Evolutionary conservation across 1,284 basidiomycete species (phyloP).

Genomic region (Stygiomarasmius scandens): DNA sequence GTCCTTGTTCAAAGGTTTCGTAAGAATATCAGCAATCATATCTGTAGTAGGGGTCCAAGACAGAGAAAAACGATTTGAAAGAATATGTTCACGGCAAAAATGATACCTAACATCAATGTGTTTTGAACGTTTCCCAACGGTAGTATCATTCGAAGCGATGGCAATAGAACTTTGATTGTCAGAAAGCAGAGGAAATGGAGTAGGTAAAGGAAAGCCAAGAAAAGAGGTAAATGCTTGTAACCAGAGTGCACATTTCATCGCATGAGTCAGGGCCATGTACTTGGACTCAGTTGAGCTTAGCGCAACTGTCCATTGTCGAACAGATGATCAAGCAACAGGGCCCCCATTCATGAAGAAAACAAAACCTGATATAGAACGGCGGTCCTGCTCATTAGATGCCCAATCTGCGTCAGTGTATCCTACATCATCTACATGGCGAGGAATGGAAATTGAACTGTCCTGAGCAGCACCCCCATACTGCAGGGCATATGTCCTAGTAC

Average conservation of each 20-base stretch:
- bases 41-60: no score
- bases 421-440: neutral
- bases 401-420: slow-evolving; percentile 20
- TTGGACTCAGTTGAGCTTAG: slow-evolving; percentile 29
- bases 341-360: slow-evolving; percentile 21
- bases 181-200: slow-evolving; percentile 9
- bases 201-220: neutral
- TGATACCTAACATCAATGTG: no score
- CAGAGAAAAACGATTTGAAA: no score
- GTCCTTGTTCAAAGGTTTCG: no score
- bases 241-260: neutral
- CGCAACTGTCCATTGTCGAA: slow-evolving; percentile 16
- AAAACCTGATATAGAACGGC: slow-evolving; percentile 20
- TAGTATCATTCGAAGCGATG: no score
- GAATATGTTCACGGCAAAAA: no score
- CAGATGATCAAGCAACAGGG: slow-evolving; percentile 22
- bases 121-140: no score
- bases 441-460: neutral
- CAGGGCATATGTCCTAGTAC: neutral
- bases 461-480: slow-evolving; percentile 13
- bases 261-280: slow-evolving; percentile 21
- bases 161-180: slow-evolving; percentile 1
- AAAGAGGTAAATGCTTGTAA: neutral
- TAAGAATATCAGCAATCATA: no score
- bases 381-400: slow-evolving; percentile 14